phyloP scores from a whole-genome alignment of 805 yeast genomes.

The Cyberlindnera bimundalis region DNA sequence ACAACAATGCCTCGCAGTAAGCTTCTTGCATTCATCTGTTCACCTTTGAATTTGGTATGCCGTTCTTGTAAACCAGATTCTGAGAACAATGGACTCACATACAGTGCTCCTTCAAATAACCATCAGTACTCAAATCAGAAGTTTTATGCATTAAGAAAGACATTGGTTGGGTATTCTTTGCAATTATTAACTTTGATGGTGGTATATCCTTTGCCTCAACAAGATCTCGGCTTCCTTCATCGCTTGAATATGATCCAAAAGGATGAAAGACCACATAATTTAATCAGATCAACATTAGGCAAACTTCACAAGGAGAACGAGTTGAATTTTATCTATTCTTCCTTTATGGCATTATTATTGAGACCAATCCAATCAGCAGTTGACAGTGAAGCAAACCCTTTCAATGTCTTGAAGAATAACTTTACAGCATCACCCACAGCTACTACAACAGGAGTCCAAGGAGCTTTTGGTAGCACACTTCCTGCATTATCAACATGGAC shows the following conservation, averaged over 20 bases:
- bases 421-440: slow-evolving; percentile 16
- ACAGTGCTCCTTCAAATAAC: slow-evolving; percentile 25
- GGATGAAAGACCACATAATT: slow-evolving; percentile 39
- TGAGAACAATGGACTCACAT: slow-evolving; percentile 44
- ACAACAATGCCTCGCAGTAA: slow-evolving; percentile 44
- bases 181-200: slow-evolving; percentile 61
- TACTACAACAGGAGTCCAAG: slow-evolving; percentile 7
- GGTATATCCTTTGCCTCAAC: slow-evolving; percentile 61
- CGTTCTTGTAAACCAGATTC: slow-evolving; percentile 41
- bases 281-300: slow-evolving; percentile 49
- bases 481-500: slow-evolving; percentile 47
- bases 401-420: slow-evolving; percentile 26
- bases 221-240: slow-evolving; percentile 35
- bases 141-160: slow-evolving; percentile 37
- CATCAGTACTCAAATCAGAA: slow-evolving; percentile 25
- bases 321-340: slow-evolving; percentile 43
- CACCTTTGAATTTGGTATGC: slow-evolving; percentile 62
- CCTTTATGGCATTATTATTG: slow-evolving; percentile 46
- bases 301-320: slow-evolving; percentile 54
- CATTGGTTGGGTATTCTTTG: slow-evolving; percentile 50
- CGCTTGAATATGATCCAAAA: slow-evolving; percentile 29
- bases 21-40: slow-evolving; percentile 54
- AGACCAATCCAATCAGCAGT: slow-evolving; percentile 40
- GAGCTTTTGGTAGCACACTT: slow-evolving; percentile 26
- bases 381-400: slow-evolving; percentile 37